phyloP scores from a whole-genome alignment of 176 grass and related monocot species.

The Carex parvula region DNA sequence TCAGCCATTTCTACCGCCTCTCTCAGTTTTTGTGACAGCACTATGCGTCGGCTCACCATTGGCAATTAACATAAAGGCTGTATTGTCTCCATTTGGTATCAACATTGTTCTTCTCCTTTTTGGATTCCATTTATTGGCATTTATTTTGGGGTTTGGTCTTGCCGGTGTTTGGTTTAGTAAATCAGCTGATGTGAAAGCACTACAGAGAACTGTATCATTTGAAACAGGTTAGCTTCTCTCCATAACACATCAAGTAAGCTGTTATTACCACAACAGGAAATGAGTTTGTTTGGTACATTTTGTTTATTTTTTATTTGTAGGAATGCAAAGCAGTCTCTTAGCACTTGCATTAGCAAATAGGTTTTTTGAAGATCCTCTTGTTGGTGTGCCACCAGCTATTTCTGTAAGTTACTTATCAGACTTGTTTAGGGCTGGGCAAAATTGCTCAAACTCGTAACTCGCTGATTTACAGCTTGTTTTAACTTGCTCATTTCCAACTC shows the following conservation, averaged over 20 bases:
- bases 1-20: conserved; percentile 89
- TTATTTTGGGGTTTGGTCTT: conserved; percentile 71
- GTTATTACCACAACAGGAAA: not conserved
- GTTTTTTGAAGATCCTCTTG: conserved; percentile 90
- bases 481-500: no score
- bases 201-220: conserved; percentile 91
- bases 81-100: conserved; percentile 75
- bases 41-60: conserved; percentile 93
- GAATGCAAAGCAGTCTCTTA: conserved; percentile 99
- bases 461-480: no score
- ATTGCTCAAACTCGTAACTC: no score
- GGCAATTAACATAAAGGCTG: conserved; percentile 87
- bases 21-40: conserved; percentile 92
- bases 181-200: conserved; percentile 67
- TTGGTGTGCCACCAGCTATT: conserved; percentile 88
- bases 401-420: conserved; percentile 53
- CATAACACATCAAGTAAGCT: not conserved
- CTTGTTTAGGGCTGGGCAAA: no score
- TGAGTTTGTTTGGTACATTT: conserved; percentile 3
- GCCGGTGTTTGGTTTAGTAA: conserved; percentile 62
- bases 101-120: conserved; percentile 71
- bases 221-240: conserved; percentile 59
- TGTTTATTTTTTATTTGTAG: conserved; percentile 41
- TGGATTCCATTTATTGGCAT: conserved; percentile 73
- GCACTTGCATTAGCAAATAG: conserved; percentile 99